Evolutionary conservation across 164 flowering plant genomes (phyloP), one percentile per base, ranked within the genome.

Genomic region (Dillenia turbinata): DNA sequence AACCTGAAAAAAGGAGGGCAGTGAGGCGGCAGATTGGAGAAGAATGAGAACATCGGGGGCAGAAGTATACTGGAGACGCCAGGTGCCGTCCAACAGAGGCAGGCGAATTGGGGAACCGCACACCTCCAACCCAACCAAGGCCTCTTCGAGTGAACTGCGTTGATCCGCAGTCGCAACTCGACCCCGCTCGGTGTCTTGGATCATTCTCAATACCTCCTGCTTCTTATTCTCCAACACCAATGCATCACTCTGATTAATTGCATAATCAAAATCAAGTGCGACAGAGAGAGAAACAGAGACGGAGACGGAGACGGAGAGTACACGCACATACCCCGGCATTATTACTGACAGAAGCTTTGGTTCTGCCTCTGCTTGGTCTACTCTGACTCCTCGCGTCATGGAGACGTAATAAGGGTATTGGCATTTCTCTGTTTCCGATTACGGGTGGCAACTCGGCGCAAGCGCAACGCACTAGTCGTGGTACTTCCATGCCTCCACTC

Each of bases 61-160:
- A 47, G 98, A 90, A 14, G 98, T 90, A 54, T 93, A 93, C 76
- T 90, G 90, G 75, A 93, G 73, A 16, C 97, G 90, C 98, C 98
- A 90, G n/a, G 97, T 87, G n/a, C 97, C 98, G 57, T 93, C 88
- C 76, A 93, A 68, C 71, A 72, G 68, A 49, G 12, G 74, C 65
- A 90, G 55, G 50, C 87, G 80, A 54, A 93, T 73, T 9, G 81
- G 75, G 10, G 63, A 67, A 46, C 91, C 87, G 40, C 54, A 60
- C 49, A 92, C 95, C 96, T 88, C 66, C 68, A 47, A 60, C 52
- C 79, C 61, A 15, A 89, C 96, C 78, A 93, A 71, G 57, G 93
- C 88, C 73, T 93, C 96, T 72, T 93, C 97, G 54, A 93, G 86
- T 46, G 73, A 45, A 44, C 84, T 82, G 53, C 97, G 92, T 72